Percentiles rank a stretch among this genome's conserved stretches.
Conservation (phyloP, 2,329 filamentous ascomycete genomes). For the Nothomitra cinnamomea region DNA sequence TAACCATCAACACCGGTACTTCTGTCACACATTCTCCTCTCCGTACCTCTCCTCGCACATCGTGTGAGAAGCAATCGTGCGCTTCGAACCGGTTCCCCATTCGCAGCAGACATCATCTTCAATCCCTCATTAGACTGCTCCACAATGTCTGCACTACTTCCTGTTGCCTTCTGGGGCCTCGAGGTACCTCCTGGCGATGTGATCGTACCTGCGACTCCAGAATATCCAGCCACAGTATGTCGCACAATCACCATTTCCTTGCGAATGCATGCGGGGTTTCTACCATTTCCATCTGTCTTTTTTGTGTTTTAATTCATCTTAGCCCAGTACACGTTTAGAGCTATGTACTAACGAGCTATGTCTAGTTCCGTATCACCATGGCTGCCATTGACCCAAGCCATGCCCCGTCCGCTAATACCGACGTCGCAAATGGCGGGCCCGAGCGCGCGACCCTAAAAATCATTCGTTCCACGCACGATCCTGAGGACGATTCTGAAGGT, state of each 20-base stretch:
- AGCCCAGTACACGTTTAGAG: not conserved
- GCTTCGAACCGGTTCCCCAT: too few relatives aligned
- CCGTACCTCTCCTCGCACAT: not conserved
- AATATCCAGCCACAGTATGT: slow-evolving; percentile 73
- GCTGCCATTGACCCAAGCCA: slow-evolving; percentile 88
- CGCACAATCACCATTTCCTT: not conserved
- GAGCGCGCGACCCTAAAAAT: slow-evolving; percentile 82
- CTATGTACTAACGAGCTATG: slow-evolving; percentile 11
- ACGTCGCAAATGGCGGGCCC: slow-evolving; percentile 42
- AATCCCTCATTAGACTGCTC: not conserved
- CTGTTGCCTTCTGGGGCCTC: slow-evolving; percentile 79
- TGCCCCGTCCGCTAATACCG: slow-evolving; percentile 38
- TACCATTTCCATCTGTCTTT: not conserved
- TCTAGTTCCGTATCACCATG: slow-evolving; percentile 93
- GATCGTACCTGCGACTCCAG: slow-evolving; percentile 59
- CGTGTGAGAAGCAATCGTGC: not conserved
- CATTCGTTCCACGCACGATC: slow-evolving; percentile 51
- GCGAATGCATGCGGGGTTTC: not conserved
- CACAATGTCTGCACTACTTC: slow-evolving; percentile 23
- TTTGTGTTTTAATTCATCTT: too few relatives aligned
- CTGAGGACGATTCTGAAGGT: slow-evolving; percentile 42
- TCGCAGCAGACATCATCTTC: not conserved
- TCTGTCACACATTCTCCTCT: too few relatives aligned
- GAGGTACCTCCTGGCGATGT: slow-evolving; percentile 75
- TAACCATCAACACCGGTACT: not conserved